Evolutionary conservation across 139 green algal species (phyloP).

Genomic region (Mesotaenium endlicherianum): DNA sequence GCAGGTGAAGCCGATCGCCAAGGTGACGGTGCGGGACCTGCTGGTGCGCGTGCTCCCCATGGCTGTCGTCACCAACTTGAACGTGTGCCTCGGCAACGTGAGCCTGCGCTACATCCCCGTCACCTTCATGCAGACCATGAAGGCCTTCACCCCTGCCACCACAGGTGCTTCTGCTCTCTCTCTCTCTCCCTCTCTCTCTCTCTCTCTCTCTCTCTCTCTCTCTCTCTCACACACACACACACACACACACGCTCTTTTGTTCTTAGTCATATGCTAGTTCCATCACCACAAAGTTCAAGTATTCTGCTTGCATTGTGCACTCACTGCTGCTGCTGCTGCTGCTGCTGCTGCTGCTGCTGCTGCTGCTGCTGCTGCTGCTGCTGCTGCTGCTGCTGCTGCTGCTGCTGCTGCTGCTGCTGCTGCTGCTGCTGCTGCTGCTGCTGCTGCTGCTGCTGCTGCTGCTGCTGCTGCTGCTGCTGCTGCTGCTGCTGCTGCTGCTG

Average conservation of each 20-base stretch:
- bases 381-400: constrained; percentile 15
- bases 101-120: constrained; percentile 80
- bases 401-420: constrained; percentile 14
- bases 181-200: not conserved
- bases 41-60: constrained; percentile 64
- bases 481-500: constrained; percentile 15
- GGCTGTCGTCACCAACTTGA: constrained; percentile 75
- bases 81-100: constrained; percentile 87
- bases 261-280: too few species aligned
- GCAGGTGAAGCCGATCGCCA: constrained; percentile 17
- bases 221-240: too few species aligned
- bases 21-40: constrained; percentile 23
- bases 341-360: constrained; percentile 9
- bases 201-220: not conserved
- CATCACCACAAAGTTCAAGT: too few species aligned
- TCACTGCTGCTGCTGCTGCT: constrained; percentile 10
- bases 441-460: constrained; percentile 15
- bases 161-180: constrained; percentile 15
- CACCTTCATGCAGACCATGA: constrained; percentile 89
- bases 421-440: constrained; percentile 15
- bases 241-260: too few species aligned
- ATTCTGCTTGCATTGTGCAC: too few species aligned
- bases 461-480: constrained; percentile 14
- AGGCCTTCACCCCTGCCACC: constrained; percentile 36
- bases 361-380: constrained; percentile 13